Conservation (phyloP, 306 rosid genomes). For the Notholithocarpus densiflorus region DNA sequence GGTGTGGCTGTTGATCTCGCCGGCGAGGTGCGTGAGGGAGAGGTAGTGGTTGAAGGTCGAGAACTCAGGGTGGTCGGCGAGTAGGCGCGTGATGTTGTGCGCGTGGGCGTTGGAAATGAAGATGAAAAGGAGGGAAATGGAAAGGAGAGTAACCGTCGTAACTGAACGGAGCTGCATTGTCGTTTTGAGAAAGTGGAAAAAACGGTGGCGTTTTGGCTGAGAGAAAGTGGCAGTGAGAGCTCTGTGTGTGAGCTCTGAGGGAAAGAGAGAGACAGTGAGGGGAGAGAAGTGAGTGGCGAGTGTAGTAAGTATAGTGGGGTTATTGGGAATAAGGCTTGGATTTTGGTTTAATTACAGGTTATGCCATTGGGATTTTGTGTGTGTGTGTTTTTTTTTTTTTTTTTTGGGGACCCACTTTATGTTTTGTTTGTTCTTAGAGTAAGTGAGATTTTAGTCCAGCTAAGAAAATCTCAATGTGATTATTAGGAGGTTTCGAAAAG, state of each 20-base stretch:
- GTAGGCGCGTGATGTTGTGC: slow-evolving; percentile 64
- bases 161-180: slow-evolving; percentile 42
- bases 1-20: slow-evolving; percentile 59
- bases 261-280: not conserved
- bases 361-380: slow-evolving; percentile 16
- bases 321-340: slow-evolving; percentile 2
- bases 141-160: not conserved
- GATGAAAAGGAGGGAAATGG: slow-evolving; percentile 25
- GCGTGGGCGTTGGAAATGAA: slow-evolving; percentile 16
- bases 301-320: not conserved
- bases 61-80: slow-evolving; percentile 61
- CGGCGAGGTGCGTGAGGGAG: slow-evolving; percentile 64
- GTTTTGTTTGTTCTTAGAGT: too few species aligned
- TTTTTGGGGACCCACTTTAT: not conserved
- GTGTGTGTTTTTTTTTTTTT: too few species aligned
- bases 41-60: slow-evolving; percentile 87
- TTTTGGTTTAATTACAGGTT: slow-evolving; percentile 35
- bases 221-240: not conserved
- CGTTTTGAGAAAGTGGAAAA: not conserved
- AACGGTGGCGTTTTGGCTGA: not conserved
- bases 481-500: too few species aligned
- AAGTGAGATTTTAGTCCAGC: too few species aligned
- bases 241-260: not conserved
- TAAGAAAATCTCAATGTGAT: too few species aligned
- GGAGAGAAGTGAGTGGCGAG: not conserved